Evolutionary conservation across 768 basidiomycete species (phyloP), one percentile per base, ranked within the genome.

Genomic region (Termitomyces bulborhizus): DNA sequence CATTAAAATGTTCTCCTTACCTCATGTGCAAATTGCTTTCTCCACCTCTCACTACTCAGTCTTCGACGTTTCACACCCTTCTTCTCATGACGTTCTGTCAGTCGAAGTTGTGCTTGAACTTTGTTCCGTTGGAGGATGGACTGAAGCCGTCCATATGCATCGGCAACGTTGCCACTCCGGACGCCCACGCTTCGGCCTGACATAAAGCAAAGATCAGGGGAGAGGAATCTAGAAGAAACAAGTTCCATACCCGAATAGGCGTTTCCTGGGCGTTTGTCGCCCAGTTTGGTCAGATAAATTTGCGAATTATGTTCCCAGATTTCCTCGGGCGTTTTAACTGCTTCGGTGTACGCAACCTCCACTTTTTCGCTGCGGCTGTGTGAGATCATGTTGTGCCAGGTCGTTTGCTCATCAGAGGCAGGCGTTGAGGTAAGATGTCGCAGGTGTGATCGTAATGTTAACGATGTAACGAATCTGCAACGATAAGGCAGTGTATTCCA

Each of bases 51-150:
- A 63, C 89, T 91, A 48, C 73, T 74, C 63, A 92, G 72, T 59
- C 90, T 79, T 57, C 88, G 78, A 57, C 89, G 82, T 68, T 90
- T 91, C 57, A 76, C 80, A 34, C 91, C 90, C 71, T 83, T 86
- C 75, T 92, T 90, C 69, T 91, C 91, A 67, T 93, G 90, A 60
- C 91, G 76, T 55, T 78, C 73, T 43, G 73, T 66, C 62, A 74
- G 60, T 50, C 73, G 72, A 43, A 84, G 68, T 58, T 84, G 81
- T 34, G 63, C 62, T 12, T 73, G 66, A 13, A 92, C 81, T 55
- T 68, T 76, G 63, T 91, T 91, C 32, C 71, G 71, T 46, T 60
- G 57, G 37, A 91, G 70, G 51, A 82, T 80, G 18, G 49, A 57
- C 49, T 82, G 76, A 21, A 91, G 75, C 29, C 65, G 72, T 53